Evolutionary conservation across 768 basidiomycete species (phyloP), one percentile per base, ranked within the genome.

Genomic region (Ramaria sp.): DNA sequence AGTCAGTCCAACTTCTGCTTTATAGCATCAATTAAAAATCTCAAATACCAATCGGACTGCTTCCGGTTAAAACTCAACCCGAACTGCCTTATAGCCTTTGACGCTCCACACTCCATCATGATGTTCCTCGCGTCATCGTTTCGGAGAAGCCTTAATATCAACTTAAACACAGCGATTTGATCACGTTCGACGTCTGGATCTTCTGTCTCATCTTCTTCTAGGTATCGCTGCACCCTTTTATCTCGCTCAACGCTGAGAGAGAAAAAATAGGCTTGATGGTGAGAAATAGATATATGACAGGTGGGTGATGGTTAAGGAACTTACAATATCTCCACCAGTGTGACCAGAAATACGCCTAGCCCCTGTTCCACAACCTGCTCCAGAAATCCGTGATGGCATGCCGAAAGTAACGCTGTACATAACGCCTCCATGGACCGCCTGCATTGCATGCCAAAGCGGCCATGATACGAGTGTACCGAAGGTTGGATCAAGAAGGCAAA

Each of bases 181-280:
- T 52, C 37, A 12, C 39, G 34, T 28, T 52, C 51, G 37, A 52
- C 25, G 39, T 52, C 39, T n/a, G 37, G 16, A 39, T 39, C 51
- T 16, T 52, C 51, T 16, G 25, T 13, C 2, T 38, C 24, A 13
- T 52, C 22, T 22, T 52, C 38, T 41, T 52, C 37, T 5, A 52
- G 18, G 18, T 39, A 42, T 12, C 37, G 6, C 12, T 2, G 13
- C 16, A 42, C 24, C 2, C 6, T 24, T 22, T 9, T 24, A 52
- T 52, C 51, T 42, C 37, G 51, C 22, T 52, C 22, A 16, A 22
- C 3, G n/a, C 45, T 47, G 32, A 34, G 32, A 34, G 13, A 3
- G 32, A 10, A 5, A 9, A 13, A 34, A 8, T 2, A 34, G 8
- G 32, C 8, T 32, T 32, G 10, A 32, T 32, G 30, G 10, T 5